Conservation (phyloP, 2,329 filamentous ascomycete genomes). For the Nothophoma quercina region DNA sequence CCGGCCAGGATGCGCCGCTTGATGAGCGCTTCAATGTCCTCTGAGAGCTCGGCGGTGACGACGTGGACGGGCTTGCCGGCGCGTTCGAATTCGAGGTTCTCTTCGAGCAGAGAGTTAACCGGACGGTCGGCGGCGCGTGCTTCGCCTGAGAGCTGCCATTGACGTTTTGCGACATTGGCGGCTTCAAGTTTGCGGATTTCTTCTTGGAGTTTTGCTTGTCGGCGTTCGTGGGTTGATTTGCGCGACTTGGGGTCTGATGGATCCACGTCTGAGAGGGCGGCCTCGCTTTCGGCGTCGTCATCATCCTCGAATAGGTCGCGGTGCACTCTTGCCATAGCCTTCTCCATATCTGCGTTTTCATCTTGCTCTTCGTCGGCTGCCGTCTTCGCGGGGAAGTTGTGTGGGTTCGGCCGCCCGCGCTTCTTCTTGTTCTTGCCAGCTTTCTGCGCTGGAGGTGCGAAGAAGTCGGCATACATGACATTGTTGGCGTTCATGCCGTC, state of each 20-base stretch:
- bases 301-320: conserved; percentile 85
- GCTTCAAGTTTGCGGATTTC: conserved; percentile 93
- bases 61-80: conserved; percentile 94
- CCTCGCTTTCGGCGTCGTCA: conserved; percentile 65
- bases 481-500: conserved; percentile 80
- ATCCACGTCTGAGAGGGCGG: conserved; percentile 68
- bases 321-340: conserved; percentile 85
- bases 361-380: conserved; percentile 23
- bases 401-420: conserved; percentile 63
- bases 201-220: conserved; percentile 83
- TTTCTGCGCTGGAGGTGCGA: conserved; percentile 82
- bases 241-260: conserved; percentile 75
- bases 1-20: conserved; percentile 89
- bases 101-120: conserved; percentile 88
- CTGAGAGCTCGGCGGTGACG: conserved; percentile 88
- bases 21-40: conserved; percentile 91
- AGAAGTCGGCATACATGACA: conserved; percentile 92
- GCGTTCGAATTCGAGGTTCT: conserved; percentile 95
- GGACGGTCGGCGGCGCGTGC: conserved; percentile 83
- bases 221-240: conserved; percentile 83
- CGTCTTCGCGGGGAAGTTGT: conserved; percentile 53
- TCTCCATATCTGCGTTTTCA: conserved; percentile 71
- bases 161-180: conserved; percentile 84
- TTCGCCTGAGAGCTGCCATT: conserved; percentile 91
- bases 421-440: conserved; percentile 64